Conservation (phyloP, 805 yeast genomes). For the Monosporozyma unispora region DNA sequence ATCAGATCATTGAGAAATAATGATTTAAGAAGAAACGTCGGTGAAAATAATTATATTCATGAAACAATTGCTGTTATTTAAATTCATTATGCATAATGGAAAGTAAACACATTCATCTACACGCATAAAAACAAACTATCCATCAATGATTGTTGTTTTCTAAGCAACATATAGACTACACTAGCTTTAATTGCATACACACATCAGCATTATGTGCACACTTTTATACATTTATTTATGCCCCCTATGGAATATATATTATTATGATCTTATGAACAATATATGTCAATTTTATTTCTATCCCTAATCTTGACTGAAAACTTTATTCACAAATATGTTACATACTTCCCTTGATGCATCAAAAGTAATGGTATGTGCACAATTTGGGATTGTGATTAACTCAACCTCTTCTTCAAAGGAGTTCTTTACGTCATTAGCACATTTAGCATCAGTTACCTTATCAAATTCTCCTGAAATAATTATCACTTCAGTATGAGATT, state of each 20-base stretch:
- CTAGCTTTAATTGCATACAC: neutral
- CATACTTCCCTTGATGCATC: slow-evolving; percentile 15
- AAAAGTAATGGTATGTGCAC: slow-evolving; percentile 24
- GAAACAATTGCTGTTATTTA: slow-evolving; percentile 1
- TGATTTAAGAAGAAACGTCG: slow-evolving; percentile 25
- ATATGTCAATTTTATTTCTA: neutral
- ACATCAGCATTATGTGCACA: neutral
- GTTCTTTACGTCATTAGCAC: slow-evolving; percentile 6
- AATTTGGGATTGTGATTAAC: slow-evolving; percentile 10
- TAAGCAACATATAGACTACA: neutral
- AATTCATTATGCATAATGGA: neutral
- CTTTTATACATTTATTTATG: slow-evolving; percentile 1
- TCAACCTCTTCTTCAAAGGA: slow-evolving; percentile 3
- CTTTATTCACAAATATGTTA: slow-evolving; percentile 4
- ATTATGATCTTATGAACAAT: neutral
- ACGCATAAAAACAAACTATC: neutral
- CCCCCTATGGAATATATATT: neutral
- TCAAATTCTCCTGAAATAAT: slow-evolving; percentile 23
- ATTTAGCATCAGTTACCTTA: slow-evolving; percentile 16
- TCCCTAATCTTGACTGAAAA: neutral
- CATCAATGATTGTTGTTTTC: neutral
- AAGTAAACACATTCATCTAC: neutral
- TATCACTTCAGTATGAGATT: slow-evolving; percentile 1
- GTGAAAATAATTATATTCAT: slow-evolving; percentile 22
- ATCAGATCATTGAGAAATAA: slow-evolving; percentile 15